Evolutionary conservation across 768 basidiomycete genomes (phyloP).

Genomic region (Rubroboletus satanas): DNA sequence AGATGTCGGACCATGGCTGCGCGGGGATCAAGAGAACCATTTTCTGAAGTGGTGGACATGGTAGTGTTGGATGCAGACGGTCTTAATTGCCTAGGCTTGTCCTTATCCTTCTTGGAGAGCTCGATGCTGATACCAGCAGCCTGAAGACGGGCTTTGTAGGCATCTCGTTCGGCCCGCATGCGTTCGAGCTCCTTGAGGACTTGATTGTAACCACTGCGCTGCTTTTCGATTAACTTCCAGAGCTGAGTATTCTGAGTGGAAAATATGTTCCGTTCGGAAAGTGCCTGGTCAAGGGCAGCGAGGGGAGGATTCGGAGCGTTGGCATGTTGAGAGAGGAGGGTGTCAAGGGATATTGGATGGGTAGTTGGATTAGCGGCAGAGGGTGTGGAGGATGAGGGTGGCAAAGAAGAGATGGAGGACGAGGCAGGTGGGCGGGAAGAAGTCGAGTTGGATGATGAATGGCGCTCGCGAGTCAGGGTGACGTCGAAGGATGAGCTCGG

Average conservation of each 20-base stretch:
- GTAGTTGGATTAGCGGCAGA: slow-evolving; percentile 30
- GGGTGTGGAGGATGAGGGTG: slow-evolving; percentile 22
- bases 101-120: slow-evolving; percentile 31
- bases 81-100: slow-evolving; percentile 14
- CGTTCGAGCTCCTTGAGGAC: slow-evolving; percentile 84
- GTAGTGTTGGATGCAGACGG: slow-evolving; percentile 24
- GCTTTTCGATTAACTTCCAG: slow-evolving; percentile 95
- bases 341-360: slow-evolving; percentile 44
- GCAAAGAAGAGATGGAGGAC: slow-evolving; percentile 25
- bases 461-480: slow-evolving; percentile 23
- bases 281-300: slow-evolving; percentile 68
- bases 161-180: slow-evolving; percentile 75
- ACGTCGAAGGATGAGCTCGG: slow-evolving; percentile 13
- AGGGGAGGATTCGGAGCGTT: slow-evolving; percentile 48
- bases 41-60: slow-evolving; percentile 17
- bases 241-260: slow-evolving; percentile 84
- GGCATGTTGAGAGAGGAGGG: slow-evolving; percentile 54
- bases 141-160: slow-evolving; percentile 39
- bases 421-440: slow-evolving; percentile 34
- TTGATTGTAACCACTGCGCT: slow-evolving; percentile 74
- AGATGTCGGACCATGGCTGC: slow-evolving; percentile 19
- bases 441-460: slow-evolving; percentile 19
- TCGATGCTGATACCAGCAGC: slow-evolving; percentile 39
- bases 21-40: slow-evolving; percentile 25
- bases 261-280: slow-evolving; percentile 77